Conservation (phyloP, 169 alveolate species). For the Plasmodium relictum region DNA sequence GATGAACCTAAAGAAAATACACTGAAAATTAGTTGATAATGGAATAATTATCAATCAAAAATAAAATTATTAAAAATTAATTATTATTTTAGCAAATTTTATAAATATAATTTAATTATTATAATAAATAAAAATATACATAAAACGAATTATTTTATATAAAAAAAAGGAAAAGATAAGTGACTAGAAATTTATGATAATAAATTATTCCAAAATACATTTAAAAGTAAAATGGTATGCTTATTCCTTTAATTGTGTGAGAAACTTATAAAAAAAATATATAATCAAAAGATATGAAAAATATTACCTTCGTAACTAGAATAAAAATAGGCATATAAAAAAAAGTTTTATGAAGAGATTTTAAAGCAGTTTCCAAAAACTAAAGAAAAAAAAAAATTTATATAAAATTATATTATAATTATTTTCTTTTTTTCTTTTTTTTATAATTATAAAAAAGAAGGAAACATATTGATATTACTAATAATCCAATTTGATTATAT, state of each 20-base stretch:
- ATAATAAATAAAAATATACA: too few species aligned
- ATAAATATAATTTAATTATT: too few species aligned
- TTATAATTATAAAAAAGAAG: too few species aligned
- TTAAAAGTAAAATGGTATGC: too few species aligned
- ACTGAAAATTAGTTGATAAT: too few species aligned
- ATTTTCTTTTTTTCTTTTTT: neutral
- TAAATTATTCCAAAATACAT: too few species aligned
- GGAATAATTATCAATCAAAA: neutral
- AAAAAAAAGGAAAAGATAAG: neutral
- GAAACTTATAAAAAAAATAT: too few species aligned
- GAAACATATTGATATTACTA: slow-evolving; percentile 33
- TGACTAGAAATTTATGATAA: neutral
- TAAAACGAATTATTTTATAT: too few species aligned
- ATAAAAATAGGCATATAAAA: slow-evolving; percentile 73
- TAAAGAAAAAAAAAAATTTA: slow-evolving; percentile 16
- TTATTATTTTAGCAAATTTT: too few species aligned
- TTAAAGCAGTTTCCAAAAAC: slow-evolving; percentile 70
- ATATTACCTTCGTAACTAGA: slow-evolving; percentile 71
- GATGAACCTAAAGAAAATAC: too few species aligned
- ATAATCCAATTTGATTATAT: slow-evolving; percentile 32
- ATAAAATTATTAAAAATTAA: too few species aligned
- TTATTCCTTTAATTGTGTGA: too few species aligned
- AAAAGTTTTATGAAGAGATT: slow-evolving; percentile 72
- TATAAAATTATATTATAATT: neutral
- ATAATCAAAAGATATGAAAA: neutral